Percentiles rank a stretch among this genome's conserved stretches.
These are phyloP conservation scores for Aspergillus conjunctus DNA, from an alignment of 495 filamentous ascomycete genomes.

Conservation along the genomic window DNA sequence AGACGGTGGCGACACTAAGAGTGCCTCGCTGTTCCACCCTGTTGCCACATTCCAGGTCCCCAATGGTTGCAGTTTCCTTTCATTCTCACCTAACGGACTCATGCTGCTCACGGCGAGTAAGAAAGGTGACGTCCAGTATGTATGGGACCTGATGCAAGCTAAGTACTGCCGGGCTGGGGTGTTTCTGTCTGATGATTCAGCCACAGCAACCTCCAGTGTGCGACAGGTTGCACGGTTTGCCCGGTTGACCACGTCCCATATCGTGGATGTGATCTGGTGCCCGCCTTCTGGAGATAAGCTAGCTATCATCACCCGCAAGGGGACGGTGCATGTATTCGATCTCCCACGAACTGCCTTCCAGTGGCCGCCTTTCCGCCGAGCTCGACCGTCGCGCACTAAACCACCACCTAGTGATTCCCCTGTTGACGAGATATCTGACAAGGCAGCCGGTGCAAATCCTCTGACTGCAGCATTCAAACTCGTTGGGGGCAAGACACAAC, in stretches of 20 bases:
- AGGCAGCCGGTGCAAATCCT: conserved; percentile 58
- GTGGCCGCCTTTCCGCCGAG: conserved; percentile 83
- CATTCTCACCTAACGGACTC: conserved; percentile 82
- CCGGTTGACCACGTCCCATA: conserved; percentile 85
- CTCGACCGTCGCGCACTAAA: conserved; percentile 46
- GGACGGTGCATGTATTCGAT: conserved; percentile 91
- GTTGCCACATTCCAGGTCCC: conserved; percentile 78
- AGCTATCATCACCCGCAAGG: conserved; percentile 85
- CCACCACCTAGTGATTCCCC: conserved; percentile 32
- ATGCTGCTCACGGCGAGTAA: conserved; percentile 84
- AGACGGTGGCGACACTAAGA: conserved; percentile 42
- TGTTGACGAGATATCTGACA: conserved; percentile 48
- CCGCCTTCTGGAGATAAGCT: conserved; percentile 75
- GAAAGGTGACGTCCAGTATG: conserved; percentile 88
- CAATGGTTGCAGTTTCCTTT: conserved; percentile 87
- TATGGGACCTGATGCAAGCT: conserved; percentile 87
- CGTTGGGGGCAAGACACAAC: conserved; percentile 58
- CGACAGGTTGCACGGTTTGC: conserved; percentile 84
- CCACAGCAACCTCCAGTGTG: conserved; percentile 53
- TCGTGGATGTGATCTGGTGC: conserved; percentile 88
- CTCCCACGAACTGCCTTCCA: conserved; percentile 79
- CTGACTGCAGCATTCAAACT: conserved; percentile 65
- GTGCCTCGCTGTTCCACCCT: conserved; percentile 52
- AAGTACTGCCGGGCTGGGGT: conserved; percentile 45
- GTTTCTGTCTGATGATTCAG: conserved; percentile 43